phyloP scores from a whole-genome alignment of 75 land plant species.

The Pinus tabuliformis region DNA sequence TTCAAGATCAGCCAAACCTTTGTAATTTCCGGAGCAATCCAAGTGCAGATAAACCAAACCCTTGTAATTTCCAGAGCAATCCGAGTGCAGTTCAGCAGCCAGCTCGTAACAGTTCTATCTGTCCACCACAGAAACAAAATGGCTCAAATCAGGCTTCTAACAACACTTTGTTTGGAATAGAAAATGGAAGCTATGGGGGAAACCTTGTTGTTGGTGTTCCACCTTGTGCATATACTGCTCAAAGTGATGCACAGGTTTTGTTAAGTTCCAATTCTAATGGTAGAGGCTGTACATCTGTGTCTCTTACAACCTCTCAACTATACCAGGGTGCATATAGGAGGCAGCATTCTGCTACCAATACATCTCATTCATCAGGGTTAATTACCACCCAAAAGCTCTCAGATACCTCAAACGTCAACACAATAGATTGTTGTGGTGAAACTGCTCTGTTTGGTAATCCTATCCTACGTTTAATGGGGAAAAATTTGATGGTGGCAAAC shows the following conservation, averaged over 20 bases:
- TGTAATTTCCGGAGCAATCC: too few relatives aligned
- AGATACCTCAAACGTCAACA: neutral
- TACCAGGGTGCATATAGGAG: too few relatives aligned
- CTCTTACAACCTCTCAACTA: neutral
- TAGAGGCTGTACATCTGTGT: neutral
- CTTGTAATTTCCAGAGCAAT: too few relatives aligned
- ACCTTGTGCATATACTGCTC: slow-evolving; percentile 1
- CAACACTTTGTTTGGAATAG: neutral
- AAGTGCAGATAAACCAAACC: neutral
- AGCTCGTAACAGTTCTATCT: neutral
- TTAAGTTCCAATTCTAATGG: neutral
- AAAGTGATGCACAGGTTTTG: neutral
- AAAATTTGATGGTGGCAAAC: slow-evolving; percentile 66
- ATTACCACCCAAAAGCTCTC: neutral
- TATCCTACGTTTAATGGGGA: slow-evolving; percentile 71
- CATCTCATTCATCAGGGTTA: neutral
- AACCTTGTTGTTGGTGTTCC: slow-evolving; percentile 6
- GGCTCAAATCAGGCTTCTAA: neutral
- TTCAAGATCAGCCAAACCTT: neutral
- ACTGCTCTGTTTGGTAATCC: slow-evolving; percentile 35
- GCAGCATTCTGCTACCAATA: too few relatives aligned
- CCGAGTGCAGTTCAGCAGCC: too few relatives aligned
- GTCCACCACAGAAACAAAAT: slow-evolving; percentile 1
- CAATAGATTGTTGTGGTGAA: slow-evolving; percentile 4
- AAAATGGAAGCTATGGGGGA: neutral